phyloP scores from a whole-genome alignment of 1,139 yeast species.

The Yamadazyma aaseri region DNA sequence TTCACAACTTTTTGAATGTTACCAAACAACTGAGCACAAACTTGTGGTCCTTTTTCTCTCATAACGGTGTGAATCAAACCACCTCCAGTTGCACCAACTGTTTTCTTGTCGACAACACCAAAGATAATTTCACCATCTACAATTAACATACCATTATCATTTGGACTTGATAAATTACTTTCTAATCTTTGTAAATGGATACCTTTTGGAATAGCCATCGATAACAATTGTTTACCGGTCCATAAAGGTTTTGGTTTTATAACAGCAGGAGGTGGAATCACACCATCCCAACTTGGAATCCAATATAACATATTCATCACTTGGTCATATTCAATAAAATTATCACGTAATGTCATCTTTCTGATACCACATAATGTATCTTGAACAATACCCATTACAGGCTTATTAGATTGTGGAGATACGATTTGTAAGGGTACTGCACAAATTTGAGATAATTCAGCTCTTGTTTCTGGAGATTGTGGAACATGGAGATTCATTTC shows the following conservation, averaged over 20 bases:
- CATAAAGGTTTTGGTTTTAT: conserved; percentile 93
- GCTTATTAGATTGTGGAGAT: conserved; percentile 97
- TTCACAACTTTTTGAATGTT: conserved; percentile 93
- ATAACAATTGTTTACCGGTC: conserved; percentile 94
- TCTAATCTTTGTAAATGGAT: conserved; percentile 92
- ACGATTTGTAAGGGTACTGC: conserved; percentile 98
- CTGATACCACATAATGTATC: conserved; percentile 97
- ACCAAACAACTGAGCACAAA: conserved; percentile 89
- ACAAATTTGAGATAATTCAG: conserved; percentile 91
- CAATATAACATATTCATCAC: conserved; percentile 96
- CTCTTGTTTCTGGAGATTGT: conserved; percentile 96
- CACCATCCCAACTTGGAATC: conserved; percentile 99
- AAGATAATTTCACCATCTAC: conserved; percentile 92
- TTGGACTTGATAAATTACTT: conserved; percentile 78
- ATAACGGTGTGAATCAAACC: conserved; percentile 96
- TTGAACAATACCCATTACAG: conserved; percentile 99
- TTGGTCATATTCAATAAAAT: conserved; percentile 84
- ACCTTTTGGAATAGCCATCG: conserved; percentile 94
- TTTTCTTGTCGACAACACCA: conserved; percentile 97
- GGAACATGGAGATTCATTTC: conserved; percentile 99
- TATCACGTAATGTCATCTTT: conserved; percentile 90
- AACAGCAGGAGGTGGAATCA: conserved; percentile 95
- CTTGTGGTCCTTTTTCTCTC: conserved; percentile 93
- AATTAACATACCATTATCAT: conserved; percentile 89
- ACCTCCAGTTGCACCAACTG: conserved; percentile 98